phyloP scores from a whole-genome alignment of 768 basidiomycete genomes.

The Melanogaster broomeanus region DNA sequence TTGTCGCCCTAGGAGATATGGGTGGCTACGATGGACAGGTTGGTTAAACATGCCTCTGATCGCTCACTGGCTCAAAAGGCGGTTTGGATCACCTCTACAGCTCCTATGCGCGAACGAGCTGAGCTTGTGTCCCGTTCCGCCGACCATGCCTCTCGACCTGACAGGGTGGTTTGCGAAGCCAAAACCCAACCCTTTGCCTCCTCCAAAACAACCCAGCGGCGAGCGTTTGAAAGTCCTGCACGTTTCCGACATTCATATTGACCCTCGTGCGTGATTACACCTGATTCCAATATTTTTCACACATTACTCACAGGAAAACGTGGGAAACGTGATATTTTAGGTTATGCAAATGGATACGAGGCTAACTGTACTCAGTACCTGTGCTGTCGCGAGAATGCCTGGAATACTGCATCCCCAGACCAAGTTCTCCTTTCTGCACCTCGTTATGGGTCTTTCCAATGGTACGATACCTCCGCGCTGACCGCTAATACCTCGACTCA shows the following conservation, averaged over 20 bases:
- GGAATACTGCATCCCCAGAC: constrained; percentile 50
- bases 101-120: constrained; percentile 41
- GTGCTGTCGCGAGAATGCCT: constrained; percentile 60
- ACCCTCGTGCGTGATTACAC: constrained; percentile 41
- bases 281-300: background rate
- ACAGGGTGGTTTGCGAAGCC: constrained; percentile 53
- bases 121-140: constrained; percentile 38
- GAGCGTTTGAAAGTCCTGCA: constrained; percentile 50
- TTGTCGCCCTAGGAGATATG: constrained; percentile 46
- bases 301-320: no score
- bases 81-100: background rate
- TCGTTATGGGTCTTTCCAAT: constrained; percentile 59
- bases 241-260: constrained; percentile 51
- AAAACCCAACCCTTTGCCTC: constrained; percentile 48
- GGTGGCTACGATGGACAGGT: constrained; percentile 54
- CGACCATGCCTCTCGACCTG: constrained; percentile 43
- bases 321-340: constrained; percentile 31
- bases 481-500: background rate
- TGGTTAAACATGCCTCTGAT: background rate
- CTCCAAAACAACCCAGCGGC: constrained; percentile 42
- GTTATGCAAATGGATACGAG: constrained; percentile 69
- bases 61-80: background rate
- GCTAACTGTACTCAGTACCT: constrained; percentile 64
- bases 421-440: constrained; percentile 55
- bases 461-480: constrained; percentile 46